Conservation (phyloP, 2,329 filamentous ascomycete genomes). For the Sarocladium kiliense region DNA sequence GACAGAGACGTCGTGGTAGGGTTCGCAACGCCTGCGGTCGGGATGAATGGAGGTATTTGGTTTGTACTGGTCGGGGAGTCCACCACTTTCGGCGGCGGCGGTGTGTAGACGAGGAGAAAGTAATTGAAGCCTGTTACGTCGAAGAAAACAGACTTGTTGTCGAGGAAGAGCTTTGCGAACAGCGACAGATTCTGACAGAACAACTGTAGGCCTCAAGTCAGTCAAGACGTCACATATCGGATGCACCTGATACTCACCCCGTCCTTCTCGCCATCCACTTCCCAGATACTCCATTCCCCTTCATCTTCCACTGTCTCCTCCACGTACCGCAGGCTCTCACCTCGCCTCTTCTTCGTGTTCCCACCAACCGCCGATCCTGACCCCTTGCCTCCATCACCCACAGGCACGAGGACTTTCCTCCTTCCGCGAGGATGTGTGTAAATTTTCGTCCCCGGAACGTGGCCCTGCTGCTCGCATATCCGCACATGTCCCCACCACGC, state of each 20-base stretch:
- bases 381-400: slow-evolving; percentile 14
- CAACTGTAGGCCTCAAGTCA: slow-evolving; percentile 40
- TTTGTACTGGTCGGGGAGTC: slow-evolving; percentile 9
- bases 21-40: slow-evolving; percentile 9
- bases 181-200: slow-evolving; percentile 95
- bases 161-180: slow-evolving; percentile 94
- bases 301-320: slow-evolving; percentile 49
- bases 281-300: slow-evolving; percentile 81
- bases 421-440: slow-evolving; percentile 57
- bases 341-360: slow-evolving; percentile 30
- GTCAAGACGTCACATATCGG: neutral
- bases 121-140: slow-evolving; percentile 93
- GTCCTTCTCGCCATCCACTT: slow-evolving; percentile 85
- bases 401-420: slow-evolving; percentile 29
- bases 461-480: slow-evolving; percentile 46
- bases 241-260: slow-evolving; percentile 46
- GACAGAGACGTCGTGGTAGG: slow-evolving; percentile 5
- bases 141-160: slow-evolving; percentile 98
- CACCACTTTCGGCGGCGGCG: slow-evolving; percentile 21
- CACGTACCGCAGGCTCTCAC: slow-evolving; percentile 30
- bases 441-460: slow-evolving; percentile 63
- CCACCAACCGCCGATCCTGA: slow-evolving; percentile 22
- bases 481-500: slow-evolving; percentile 54
- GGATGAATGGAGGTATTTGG: slow-evolving; percentile 9
- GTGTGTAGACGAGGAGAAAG: slow-evolving; percentile 79